Conservation (phyloP, 2,329 filamentous ascomycete species). For the Lachnellula subtilissima region DNA sequence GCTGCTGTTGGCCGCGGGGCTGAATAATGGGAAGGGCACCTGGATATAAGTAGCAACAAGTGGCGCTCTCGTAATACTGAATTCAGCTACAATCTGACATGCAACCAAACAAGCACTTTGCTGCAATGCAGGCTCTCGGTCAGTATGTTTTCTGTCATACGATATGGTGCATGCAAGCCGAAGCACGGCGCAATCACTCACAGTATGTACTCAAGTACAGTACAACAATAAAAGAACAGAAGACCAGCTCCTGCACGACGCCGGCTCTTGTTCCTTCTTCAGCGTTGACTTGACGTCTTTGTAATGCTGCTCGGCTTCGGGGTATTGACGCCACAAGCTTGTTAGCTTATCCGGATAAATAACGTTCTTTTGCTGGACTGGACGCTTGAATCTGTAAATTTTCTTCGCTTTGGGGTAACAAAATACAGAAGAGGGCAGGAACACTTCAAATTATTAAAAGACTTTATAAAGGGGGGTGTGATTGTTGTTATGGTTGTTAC, state of each 20-base stretch:
- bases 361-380: too few species aligned
- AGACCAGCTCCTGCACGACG: constrained; percentile 26
- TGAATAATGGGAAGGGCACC: not conserved
- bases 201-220: constrained; percentile 3
- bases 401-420: too few species aligned
- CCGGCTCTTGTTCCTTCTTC: not conserved
- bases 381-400: too few species aligned
- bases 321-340: not conserved
- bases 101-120: not conserved
- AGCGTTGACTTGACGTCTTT: not conserved
- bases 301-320: not conserved
- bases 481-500: too few species aligned
- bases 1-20: constrained; percentile 11
- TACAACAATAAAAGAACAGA: constrained; percentile 18
- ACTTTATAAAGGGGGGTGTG: too few species aligned
- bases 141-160: not conserved
- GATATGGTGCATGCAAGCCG: not conserved
- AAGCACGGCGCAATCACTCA: not conserved
- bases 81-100: not conserved
- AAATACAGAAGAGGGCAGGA: too few species aligned
- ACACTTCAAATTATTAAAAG: too few species aligned
- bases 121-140: not conserved
- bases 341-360: too few species aligned
- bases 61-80: not conserved
- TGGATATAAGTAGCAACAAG: not conserved